Evolutionary conservation across 495 filamentous ascomycete species (phyloP), one percentile per base, ranked within the genome.

Genomic region (Podospora tetraspora): DNA sequence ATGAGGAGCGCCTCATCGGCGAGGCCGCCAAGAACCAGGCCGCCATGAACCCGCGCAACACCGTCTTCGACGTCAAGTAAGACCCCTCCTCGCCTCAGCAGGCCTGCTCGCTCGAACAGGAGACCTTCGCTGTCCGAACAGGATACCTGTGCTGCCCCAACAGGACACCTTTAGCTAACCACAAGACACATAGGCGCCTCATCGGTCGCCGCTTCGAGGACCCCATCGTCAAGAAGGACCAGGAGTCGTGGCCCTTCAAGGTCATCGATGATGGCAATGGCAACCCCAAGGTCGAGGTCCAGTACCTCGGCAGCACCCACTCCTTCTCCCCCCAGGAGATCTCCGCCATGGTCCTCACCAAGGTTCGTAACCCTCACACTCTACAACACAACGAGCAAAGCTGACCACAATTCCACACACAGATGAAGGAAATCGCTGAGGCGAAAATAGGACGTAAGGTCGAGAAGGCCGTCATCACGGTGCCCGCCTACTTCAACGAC

Each of bases 21-120:
- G 95, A 99, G 87, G 91, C 94, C 52, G 95, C 95, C 79, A 98
- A 97, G 91, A 99, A 98, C 87, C 95, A 97, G 85, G 94, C 96
- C 78, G 95, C 95, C 80, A 96, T 98, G 90, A 99, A 98, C 89
- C 95, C 95, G 62, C 82, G 83, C 76, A 96, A 98, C 87, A 98
- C 96, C 71, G 89, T 99, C 84, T 99, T 98, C 85, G 95, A 99
- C 81, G 92, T 94, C 76, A 98, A 98, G 87, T 89, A 79, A 68
- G 69, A 57, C 29, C 43, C 11, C 16, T 57, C 37, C 37, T 52
- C 43, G 43, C 43, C 19, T n/a, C 43, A 43, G 10, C 32, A 34
- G 32, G 11, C 32, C 32, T 13, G 32, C 32, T 12, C 32, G 10
- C 9, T 11, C 10, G 2, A 34, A 34, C 32, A 34, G 12, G 32